Percentiles rank a stretch among this genome's conserved stretches.
These are phyloP conservation scores for Daldinia concentrica DNA, from an alignment of 495 filamentous ascomycete genomes.

Conservation along the genomic window DNA sequence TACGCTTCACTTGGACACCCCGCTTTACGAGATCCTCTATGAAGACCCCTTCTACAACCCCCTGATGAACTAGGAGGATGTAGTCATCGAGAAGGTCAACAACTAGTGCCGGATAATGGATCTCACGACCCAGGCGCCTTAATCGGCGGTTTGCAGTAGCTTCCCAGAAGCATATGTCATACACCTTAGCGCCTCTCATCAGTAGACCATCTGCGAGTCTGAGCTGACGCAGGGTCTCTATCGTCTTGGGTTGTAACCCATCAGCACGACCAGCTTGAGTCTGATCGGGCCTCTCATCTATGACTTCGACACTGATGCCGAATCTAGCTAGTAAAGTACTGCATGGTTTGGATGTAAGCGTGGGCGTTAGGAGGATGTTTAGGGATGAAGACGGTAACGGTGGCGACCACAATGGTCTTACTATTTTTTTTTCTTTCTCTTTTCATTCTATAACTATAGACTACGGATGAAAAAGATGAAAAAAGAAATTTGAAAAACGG, in stretches of 20 bases:
- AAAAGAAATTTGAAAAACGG: background rate
- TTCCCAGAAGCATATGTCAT: constrained; percentile 78
- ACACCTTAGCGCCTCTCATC: constrained; percentile 69
- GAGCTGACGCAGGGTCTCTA: constrained; percentile 73
- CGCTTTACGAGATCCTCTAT: constrained; percentile 68
- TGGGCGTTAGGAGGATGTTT: background rate
- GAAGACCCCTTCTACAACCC: constrained; percentile 74
- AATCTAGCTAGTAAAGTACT: constrained; percentile 72
- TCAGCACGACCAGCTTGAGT: constrained; percentile 73
- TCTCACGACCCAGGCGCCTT: constrained; percentile 41
- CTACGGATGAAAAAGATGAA: background rate
- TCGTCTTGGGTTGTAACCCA: constrained; percentile 75
- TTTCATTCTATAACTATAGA: constrained; percentile 5
- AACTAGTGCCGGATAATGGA: constrained; percentile 59
- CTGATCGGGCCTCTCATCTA: constrained; percentile 69
- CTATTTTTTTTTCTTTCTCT: background rate
- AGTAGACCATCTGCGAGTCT: constrained; percentile 70
- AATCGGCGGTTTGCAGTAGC: constrained; percentile 59
- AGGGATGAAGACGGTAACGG: background rate
- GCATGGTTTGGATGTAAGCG: constrained; percentile 29
- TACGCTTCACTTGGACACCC: constrained; percentile 65
- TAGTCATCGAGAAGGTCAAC: constrained; percentile 77
- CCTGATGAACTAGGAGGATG: constrained; percentile 77
- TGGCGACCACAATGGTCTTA: background rate
- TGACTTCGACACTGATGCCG: constrained; percentile 67